These are phyloP conservation scores for Globisporangium ultimum DNA, from an alignment of 352 stramenopile genomes.

Conservation along the genomic window DNA sequence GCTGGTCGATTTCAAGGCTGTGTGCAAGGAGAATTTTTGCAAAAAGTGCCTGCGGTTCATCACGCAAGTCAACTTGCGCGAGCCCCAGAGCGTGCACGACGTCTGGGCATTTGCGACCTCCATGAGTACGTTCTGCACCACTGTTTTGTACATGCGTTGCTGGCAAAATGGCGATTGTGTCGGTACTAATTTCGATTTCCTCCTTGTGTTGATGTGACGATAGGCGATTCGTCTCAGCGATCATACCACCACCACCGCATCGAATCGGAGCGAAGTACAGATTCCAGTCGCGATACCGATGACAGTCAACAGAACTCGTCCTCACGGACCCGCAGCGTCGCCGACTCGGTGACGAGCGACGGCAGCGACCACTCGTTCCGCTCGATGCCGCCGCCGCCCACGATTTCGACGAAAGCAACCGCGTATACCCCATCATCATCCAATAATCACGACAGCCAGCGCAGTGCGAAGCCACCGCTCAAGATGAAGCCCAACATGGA, in stretches of 20 bases:
- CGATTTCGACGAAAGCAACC: slow-evolving; percentile 8
- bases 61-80: slow-evolving; percentile 55
- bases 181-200: too few species aligned
- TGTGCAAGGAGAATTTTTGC: slow-evolving; percentile 56
- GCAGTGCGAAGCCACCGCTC: slow-evolving; percentile 1
- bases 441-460: neutral
- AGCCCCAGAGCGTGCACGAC: slow-evolving; percentile 41
- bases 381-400: slow-evolving; percentile 13
- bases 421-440: slow-evolving; percentile 1
- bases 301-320: slow-evolving; percentile 18
- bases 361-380: slow-evolving; percentile 18
- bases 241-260: slow-evolving; percentile 9
- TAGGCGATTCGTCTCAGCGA: slow-evolving; percentile 12
- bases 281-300: slow-evolving; percentile 25
- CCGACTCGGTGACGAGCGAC: slow-evolving; percentile 10
- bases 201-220: neutral
- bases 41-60: slow-evolving; percentile 68
- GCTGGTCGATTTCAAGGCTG: slow-evolving; percentile 47
- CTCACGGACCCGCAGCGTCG: slow-evolving; percentile 4
- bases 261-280: slow-evolving; percentile 19
- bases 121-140: slow-evolving; percentile 18
- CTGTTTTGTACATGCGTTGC: neutral
- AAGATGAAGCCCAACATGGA: slow-evolving; percentile 14
- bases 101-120: slow-evolving; percentile 36
- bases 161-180: too few species aligned